phyloP scores from a whole-genome alignment of 805 yeast species.

The Wickerhamiella qilinensis region DNA sequence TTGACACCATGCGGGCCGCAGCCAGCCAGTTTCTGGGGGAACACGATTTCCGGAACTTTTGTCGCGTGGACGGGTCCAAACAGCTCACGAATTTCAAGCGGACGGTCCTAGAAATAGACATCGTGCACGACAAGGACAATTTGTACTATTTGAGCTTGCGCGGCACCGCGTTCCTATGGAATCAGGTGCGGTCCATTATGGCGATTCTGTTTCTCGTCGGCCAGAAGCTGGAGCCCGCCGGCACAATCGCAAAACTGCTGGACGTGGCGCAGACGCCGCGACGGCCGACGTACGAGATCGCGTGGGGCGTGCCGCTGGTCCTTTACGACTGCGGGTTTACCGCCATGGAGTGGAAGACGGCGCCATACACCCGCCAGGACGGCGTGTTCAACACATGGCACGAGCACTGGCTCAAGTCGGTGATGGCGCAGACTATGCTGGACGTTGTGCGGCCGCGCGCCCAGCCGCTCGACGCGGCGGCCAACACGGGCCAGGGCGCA shows the following conservation, averaged over 20 bases:
- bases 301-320: conserved; percentile 74
- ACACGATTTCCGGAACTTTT: conserved; percentile 87
- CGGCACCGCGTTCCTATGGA: conserved; percentile 93
- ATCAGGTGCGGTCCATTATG: conserved; percentile 92
- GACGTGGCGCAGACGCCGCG: conserved; percentile 40
- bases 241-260: conserved; percentile 40
- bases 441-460: conserved; percentile 16
- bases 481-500: conserved; percentile 61
- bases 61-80: conserved; percentile 87
- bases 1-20: conserved; percentile 53
- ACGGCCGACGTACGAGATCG: conserved; percentile 76
- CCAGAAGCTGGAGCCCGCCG: conserved; percentile 50
- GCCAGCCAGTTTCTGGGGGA: conserved; percentile 49
- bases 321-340: conserved; percentile 71
- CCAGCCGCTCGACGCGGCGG: conserved; percentile 3
- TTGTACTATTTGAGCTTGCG: conserved; percentile 56
- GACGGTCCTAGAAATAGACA: conserved; percentile 37
- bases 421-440: conserved; percentile 36
- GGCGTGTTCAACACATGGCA: conserved; percentile 30
- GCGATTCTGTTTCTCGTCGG: conserved; percentile 71
- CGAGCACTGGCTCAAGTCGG: conserved; percentile 41
- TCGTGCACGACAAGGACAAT: conserved; percentile 21
- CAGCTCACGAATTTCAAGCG: conserved; percentile 73
- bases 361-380: conserved; percentile 12
- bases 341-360: conserved; percentile 42